These are phyloP conservation scores for Cardamine resedifolia DNA, from an alignment of 345 rosid species.

Conservation along the genomic window DNA sequence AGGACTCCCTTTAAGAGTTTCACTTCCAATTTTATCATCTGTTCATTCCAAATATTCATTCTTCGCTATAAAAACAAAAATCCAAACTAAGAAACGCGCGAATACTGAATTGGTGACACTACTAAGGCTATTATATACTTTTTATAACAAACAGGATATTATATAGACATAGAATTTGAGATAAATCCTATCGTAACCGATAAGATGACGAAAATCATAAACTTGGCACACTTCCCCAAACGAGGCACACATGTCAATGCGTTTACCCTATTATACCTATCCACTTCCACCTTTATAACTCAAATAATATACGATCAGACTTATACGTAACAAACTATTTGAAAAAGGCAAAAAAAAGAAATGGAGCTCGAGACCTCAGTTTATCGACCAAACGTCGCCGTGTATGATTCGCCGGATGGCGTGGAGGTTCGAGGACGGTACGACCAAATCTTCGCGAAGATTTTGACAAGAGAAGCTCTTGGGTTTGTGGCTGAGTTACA, in stretches of 20 bases:
- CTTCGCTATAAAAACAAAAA: not conserved
- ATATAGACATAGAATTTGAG: not conserved
- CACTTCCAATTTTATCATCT: too few relatives aligned
- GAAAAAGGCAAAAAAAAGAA: not conserved
- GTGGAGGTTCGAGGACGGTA: conserved; percentile 79
- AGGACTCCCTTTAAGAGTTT: too few relatives aligned
- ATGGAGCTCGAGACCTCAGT: conserved; percentile 36
- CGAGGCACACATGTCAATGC: conserved; percentile 38
- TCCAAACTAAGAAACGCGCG: not conserved
- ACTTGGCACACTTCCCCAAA: conserved; percentile 34
- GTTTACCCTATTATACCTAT: conserved; percentile 17
- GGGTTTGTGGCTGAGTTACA: conserved; percentile 78
- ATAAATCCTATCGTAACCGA: conserved; percentile 28
- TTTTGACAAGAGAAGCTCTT: conserved; percentile 72
- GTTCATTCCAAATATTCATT: too few relatives aligned
- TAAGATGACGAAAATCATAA: conserved; percentile 33
- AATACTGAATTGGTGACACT: not conserved
- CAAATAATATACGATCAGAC: not conserved
- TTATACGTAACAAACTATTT: not conserved
- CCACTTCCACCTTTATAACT: conserved; percentile 35
- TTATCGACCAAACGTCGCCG: conserved; percentile 31
- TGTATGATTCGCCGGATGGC: conserved; percentile 65
- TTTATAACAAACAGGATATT: not conserved
- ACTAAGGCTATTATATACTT: not conserved
- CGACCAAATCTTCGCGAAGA: conserved; percentile 58